Conservation (phyloP, 1,139 yeast genomes). For the Geotrichum macrosporum region DNA sequence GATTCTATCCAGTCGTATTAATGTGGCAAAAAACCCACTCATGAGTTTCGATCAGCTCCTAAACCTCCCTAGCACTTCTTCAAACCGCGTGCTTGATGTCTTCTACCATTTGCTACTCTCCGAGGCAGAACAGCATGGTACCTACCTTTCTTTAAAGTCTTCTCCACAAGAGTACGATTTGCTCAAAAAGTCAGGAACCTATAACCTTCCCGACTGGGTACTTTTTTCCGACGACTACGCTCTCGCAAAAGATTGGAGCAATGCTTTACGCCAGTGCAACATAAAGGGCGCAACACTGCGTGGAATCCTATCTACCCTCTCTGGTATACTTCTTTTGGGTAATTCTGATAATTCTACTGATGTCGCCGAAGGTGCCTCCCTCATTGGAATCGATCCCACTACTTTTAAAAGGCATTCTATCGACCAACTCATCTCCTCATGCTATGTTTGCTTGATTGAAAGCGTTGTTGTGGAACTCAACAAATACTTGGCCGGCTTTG, state of each 20-base stretch:
- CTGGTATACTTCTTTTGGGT: constrained; percentile 42
- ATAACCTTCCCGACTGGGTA: constrained; percentile 39
- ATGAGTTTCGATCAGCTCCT: constrained; percentile 35
- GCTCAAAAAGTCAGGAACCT: constrained; percentile 34
- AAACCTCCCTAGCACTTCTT: constrained; percentile 30
- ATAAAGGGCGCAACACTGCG: constrained; percentile 36
- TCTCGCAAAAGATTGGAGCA: constrained; percentile 42
- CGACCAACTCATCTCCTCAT: constrained; percentile 36
- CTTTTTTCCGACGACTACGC: constrained; percentile 39
- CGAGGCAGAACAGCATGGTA: constrained; percentile 35
- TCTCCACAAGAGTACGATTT: constrained; percentile 36
- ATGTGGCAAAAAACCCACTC: constrained; percentile 35
- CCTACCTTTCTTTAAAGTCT: constrained; percentile 35
- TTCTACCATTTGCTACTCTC: constrained; percentile 39
- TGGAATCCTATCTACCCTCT: constrained; percentile 37
- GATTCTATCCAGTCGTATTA: constrained; percentile 36
- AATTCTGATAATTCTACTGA: constrained; percentile 33
- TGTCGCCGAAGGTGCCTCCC: constrained; percentile 41
- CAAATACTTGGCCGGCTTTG: constrained; percentile 34
- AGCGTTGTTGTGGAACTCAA: constrained; percentile 38
- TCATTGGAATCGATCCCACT: constrained; percentile 39
- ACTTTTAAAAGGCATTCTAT: constrained; percentile 31
- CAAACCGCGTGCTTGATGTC: constrained; percentile 39
- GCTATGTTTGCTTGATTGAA: constrained; percentile 36
- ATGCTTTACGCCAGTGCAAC: constrained; percentile 38